Conservation (phyloP, 345 rosid genomes). For the Brassica cretica region DNA sequence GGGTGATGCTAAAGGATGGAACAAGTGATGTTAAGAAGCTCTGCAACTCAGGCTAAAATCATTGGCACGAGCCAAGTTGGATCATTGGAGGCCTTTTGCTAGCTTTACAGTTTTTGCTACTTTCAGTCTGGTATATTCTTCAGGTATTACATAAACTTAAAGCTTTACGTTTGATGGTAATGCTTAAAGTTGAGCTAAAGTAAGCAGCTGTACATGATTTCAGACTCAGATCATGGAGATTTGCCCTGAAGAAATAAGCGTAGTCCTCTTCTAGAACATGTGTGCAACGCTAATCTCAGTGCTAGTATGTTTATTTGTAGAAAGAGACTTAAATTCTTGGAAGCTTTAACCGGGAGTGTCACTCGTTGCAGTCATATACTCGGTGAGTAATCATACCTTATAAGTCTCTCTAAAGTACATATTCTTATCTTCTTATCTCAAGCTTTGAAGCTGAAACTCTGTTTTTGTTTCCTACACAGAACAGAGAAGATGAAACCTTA, state of each 20-base stretch:
- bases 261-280: constrained; percentile 36
- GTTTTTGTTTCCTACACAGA: constrained; percentile 10
- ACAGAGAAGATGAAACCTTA: constrained; percentile 16
- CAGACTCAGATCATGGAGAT: constrained; percentile 47
- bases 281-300: constrained; percentile 32
- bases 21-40: constrained; percentile 32
- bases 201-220: background rate
- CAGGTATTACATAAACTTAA: constrained; percentile 27
- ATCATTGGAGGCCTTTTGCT: constrained; percentile 37
- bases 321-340: constrained; percentile 44
- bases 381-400: constrained; percentile 37
- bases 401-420: constrained; percentile 22
- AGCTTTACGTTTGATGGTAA: background rate
- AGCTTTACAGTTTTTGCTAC: constrained; percentile 29
- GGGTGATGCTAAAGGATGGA: constrained; percentile 23
- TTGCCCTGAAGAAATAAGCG: constrained; percentile 37
- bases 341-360: constrained; percentile 35
- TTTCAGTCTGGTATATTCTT: constrained; percentile 38
- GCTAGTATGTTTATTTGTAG: constrained; percentile 41
- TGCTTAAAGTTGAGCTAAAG: background rate
- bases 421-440: constrained; percentile 6
- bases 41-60: constrained; percentile 38
- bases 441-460: constrained; percentile 8
- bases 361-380: constrained; percentile 38
- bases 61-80: constrained; percentile 39